Conservation (phyloP, 2,329 filamentous ascomycete genomes). For the Calonectria honghensis region DNA sequence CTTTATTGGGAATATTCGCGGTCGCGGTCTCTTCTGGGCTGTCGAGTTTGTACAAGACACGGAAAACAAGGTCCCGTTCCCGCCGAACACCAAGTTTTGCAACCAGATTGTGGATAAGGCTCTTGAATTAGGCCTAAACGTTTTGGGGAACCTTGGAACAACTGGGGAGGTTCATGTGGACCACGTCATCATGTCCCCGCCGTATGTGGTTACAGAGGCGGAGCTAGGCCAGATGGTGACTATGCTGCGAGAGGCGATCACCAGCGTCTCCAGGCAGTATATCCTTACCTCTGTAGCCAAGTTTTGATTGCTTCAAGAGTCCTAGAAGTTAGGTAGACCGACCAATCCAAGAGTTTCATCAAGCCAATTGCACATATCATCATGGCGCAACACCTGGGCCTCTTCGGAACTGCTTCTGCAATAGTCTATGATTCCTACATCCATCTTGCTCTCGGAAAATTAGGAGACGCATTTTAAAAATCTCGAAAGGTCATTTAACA, state of each 20-base stretch:
- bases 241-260: conserved; percentile 26
- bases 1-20: conserved; percentile 31
- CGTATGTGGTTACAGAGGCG: conserved; percentile 31
- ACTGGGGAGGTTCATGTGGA: conserved; percentile 29
- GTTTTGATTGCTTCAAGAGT: no score
- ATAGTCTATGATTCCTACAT: no score
- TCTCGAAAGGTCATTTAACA: no score
- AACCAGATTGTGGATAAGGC: conserved; percentile 5
- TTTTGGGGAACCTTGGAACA: conserved; percentile 30
- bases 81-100: conserved; percentile 2
- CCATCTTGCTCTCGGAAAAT: no score
- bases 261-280: conserved; percentile 34
- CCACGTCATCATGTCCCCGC: conserved; percentile 32
- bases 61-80: conserved; percentile 7
- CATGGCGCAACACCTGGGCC: no score
- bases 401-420: no score
- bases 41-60: conserved; percentile 37
- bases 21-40: conserved; percentile 37
- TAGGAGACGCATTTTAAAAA: no score
- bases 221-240: conserved; percentile 31
- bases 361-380: background rate
- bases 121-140: conserved; percentile 30
- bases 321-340: background rate
- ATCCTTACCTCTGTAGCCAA: no score
- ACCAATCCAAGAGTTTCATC: background rate